Evolutionary conservation across 108 stramenopile species (phyloP).

Genomic region (Aureococcus anophagefferens): DNA sequence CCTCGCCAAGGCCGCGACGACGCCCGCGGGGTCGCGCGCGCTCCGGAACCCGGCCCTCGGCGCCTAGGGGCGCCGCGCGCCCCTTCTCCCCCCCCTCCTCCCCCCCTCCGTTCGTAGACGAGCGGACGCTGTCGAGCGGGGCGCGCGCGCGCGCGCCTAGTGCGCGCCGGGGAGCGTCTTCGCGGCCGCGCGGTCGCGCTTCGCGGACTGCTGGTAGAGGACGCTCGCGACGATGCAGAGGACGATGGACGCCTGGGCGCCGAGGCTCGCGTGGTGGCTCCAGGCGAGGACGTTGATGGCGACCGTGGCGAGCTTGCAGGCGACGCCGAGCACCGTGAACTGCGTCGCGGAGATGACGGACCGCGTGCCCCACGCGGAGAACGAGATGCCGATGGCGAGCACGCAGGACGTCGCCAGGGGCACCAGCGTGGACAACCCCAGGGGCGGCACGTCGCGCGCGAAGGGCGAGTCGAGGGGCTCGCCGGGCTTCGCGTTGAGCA

Average conservation of each 20-base stretch:
- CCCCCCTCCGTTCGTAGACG: too few species aligned
- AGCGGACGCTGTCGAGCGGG: too few species aligned
- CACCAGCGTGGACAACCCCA: not conserved
- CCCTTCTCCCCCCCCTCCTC: too few species aligned
- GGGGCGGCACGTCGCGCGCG: too few species aligned
- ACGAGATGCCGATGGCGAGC: slow-evolving; percentile 9
- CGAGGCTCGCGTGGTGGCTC: slow-evolving; percentile 27
- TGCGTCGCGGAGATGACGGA: slow-evolving; percentile 18
- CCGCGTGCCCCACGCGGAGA: slow-evolving; percentile 20
- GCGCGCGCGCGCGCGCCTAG: too few species aligned
- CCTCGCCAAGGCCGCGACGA: too few species aligned
- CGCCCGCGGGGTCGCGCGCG: too few species aligned
- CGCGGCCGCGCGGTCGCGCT: not conserved
- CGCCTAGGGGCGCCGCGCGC: too few species aligned
- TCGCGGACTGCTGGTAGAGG: slow-evolving; percentile 30
- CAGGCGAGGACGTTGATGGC: slow-evolving; percentile 17
- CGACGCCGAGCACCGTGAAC: slow-evolving; percentile 25
- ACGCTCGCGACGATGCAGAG: slow-evolving; percentile 18
- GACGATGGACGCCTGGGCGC: slow-evolving; percentile 11
- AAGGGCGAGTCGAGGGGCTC: too few species aligned
- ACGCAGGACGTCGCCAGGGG: not conserved
- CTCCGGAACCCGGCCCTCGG: too few species aligned
- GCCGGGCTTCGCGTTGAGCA: too few species aligned
- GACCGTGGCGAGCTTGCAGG: slow-evolving; percentile 29
- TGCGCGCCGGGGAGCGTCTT: too few species aligned